These are phyloP conservation scores for Laetiporus sulphureus DNA, from an alignment of 1,284 basidiomycete species.

Conservation along the genomic window DNA sequence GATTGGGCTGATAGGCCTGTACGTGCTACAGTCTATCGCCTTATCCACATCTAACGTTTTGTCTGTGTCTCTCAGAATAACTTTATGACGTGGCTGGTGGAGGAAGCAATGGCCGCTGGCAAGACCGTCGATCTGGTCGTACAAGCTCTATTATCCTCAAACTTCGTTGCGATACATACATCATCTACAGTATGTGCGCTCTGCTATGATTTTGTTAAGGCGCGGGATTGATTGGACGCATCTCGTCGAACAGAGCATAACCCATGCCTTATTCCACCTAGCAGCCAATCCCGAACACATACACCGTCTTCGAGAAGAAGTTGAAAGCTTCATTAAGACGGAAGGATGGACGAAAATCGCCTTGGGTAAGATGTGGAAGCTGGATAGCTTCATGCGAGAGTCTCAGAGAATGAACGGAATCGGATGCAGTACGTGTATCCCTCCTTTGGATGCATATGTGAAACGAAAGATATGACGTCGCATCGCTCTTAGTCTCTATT, in stretches of 20 bases:
- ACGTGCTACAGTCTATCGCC: constrained; percentile 4
- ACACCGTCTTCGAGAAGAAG: constrained; percentile 37
- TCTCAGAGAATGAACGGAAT: constrained; percentile 32
- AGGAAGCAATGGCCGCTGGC: constrained; percentile 16
- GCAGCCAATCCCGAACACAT: constrained; percentile 35
- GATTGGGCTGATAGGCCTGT: constrained; percentile 21
- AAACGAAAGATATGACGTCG: too few species aligned
- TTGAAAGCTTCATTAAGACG: constrained; percentile 27
- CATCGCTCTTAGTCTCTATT: constrained; percentile 17
- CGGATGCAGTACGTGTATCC: constrained; percentile 12
- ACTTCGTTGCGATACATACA: constrained; percentile 28
- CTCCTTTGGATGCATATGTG: too few species aligned
- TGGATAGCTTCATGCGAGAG: constrained; percentile 51
- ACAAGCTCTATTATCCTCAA: constrained; percentile 18
- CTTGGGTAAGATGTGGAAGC: constrained; percentile 37
- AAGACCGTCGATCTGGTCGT: constrained; percentile 13
- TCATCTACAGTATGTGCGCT: constrained; percentile 20
- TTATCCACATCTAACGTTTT: background rate
- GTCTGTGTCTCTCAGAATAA: constrained; percentile 14
- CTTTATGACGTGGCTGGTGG: constrained; percentile 21
- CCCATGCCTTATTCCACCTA: constrained; percentile 33
- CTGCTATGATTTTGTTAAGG: background rate
- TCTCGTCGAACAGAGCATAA: constrained; percentile 31
- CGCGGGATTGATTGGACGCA: background rate
- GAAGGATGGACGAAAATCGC: constrained; percentile 42